phyloP scores from a whole-genome alignment of 768 basidiomycete species.

The Mrakia gelida region DNA sequence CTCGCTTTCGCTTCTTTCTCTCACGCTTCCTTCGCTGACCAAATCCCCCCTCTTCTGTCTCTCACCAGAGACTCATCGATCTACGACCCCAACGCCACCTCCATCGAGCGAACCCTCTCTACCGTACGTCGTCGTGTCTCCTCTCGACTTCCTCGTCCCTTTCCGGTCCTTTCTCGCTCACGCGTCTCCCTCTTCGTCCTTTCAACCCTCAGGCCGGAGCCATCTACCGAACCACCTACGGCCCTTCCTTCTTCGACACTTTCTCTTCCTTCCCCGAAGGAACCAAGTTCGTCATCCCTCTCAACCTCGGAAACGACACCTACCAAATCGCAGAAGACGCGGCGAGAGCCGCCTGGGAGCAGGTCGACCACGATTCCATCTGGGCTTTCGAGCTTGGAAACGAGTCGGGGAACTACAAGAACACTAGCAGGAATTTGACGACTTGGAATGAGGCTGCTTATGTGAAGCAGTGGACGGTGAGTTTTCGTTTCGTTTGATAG shows the following conservation, averaged over 20 bases:
- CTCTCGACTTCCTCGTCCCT: not conserved
- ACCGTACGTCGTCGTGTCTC: not conserved
- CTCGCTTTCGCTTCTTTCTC: not conserved
- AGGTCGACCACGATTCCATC: not conserved
- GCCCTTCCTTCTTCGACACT: not conserved
- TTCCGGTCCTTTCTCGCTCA: not conserved
- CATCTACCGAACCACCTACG: not conserved
- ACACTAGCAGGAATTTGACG: not conserved
- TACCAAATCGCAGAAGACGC: not conserved
- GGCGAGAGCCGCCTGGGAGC: not conserved
- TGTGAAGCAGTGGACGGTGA: not conserved
- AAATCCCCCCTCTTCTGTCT: not conserved
- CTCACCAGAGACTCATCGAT: not conserved
- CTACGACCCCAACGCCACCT: not conserved
- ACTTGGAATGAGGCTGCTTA: not conserved
- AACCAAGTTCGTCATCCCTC: not conserved
- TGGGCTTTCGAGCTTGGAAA: not conserved
- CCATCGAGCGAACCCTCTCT: not conserved
- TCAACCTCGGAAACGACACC: not conserved
- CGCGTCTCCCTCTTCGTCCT: not conserved
- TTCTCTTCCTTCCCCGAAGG: not conserved
- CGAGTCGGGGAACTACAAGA: not conserved
- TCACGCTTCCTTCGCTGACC: not conserved
- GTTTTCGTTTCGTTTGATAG: not conserved
- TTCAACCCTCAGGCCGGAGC: not conserved